Evolutionary conservation across 2,329 filamentous ascomycete species (phyloP), one percentile per base, ranked within the genome.

Genomic region (Arthrobotrys conoides): DNA sequence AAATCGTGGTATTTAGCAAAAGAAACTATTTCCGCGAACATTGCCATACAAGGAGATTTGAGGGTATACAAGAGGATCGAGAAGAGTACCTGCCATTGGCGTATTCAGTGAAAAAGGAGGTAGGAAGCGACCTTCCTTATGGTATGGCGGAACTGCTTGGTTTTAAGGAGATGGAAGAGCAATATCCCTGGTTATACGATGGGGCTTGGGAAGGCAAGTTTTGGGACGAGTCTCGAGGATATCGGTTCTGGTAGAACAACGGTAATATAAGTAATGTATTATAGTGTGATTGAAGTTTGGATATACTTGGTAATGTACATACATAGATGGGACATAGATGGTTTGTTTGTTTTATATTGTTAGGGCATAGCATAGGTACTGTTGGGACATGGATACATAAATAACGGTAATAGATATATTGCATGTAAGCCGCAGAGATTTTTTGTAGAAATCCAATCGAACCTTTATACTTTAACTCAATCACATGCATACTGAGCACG

Each of bases 171-270:
- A 41, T 76, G 12, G 59, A 36, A 55, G 57, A 38, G 9, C 38
- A 27, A 18, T 63, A 49, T 49, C 72, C 72, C 4, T 70, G 57
- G 72, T 33, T 76, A 48, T 76, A 76, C 44, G 61, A 76, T 41
- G 66, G 72, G 20, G 59, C 14, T 27, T 76, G 72, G 72, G 57
- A 71, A 48, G 59, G 72, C 8, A 55, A 61, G 33, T 22, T 63
- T 18, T 76, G 72, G 72, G 66, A 71, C 20, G 57, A 63, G 16
- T 66, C 66, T 59, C 57, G 41, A 8, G 65, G 44, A 18, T 61
- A 61, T 44, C 33, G 57, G 1, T 67, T 76, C 27, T 76, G 66
- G 66, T 76, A 71, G 44, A 46, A 2, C 9, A 5, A 5, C 9
- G 4, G 1, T 36, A 36, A 6, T 36, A 5, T 36, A 36, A 36